A percentile compares a stretch with the other conserved stretches of the same genome.
Evolutionary conservation across 108 stramenopile genomes (phyloP).

Genomic region (Aureococcus anophagefferens): DNA sequence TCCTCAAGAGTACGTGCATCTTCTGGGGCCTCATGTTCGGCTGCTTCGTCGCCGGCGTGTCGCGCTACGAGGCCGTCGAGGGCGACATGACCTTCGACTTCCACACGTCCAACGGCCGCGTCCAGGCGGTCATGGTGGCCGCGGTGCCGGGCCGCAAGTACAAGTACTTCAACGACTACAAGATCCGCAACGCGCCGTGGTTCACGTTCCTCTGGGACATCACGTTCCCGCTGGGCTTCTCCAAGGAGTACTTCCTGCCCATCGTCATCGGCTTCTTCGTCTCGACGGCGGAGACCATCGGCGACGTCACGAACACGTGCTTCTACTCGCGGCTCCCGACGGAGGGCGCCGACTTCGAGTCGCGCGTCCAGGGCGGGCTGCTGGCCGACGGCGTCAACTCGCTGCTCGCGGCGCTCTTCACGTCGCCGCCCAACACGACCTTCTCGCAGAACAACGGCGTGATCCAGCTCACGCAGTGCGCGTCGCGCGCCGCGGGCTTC

Average conservation of each 20-base stretch:
- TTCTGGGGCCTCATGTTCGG: constrained; percentile 33
- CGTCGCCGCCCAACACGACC: constrained; percentile 50
- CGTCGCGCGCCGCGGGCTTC: constrained; percentile 50
- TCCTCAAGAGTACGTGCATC: constrained; percentile 22
- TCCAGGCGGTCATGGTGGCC: constrained; percentile 3
- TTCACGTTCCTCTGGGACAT: constrained; percentile 45
- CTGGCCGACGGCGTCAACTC: constrained; percentile 40
- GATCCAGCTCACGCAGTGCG: constrained; percentile 61
- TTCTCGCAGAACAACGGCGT: constrained; percentile 67
- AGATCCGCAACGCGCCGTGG: constrained; percentile 20
- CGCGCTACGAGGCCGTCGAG: constrained; percentile 18
- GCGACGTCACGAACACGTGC: constrained; percentile 52
- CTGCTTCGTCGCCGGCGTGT: constrained; percentile 23
- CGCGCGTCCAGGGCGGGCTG: constrained; percentile 48
- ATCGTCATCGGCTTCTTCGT: constrained; percentile 47
- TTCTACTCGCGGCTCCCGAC: constrained; percentile 45
- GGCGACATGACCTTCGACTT: neutral
- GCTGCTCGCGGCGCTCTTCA: constrained; percentile 37
- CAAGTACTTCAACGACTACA: constrained; percentile 22
- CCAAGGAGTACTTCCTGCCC: constrained; percentile 39
- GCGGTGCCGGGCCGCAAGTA: neutral
- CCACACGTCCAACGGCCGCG: neutral
- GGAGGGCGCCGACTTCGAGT: constrained; percentile 36
- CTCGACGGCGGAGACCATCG: constrained; percentile 59
- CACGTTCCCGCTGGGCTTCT: constrained; percentile 39